A percentile compares a stretch with the other conserved stretches of the same genome.
Conservation (phyloP, 768 basidiomycete species). For the Suillus subaureus region DNA sequence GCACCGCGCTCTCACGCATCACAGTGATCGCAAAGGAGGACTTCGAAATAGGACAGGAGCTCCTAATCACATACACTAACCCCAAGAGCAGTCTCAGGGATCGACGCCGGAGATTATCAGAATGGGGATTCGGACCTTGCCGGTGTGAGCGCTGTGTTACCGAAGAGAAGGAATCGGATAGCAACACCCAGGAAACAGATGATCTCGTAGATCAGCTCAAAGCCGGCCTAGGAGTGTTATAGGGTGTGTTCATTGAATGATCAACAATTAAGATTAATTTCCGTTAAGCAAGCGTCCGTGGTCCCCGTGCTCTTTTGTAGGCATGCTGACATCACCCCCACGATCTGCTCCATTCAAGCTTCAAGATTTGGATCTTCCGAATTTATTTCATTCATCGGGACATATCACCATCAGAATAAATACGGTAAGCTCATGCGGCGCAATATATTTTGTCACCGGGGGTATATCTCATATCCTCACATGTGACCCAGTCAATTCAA, state of each 20-base stretch:
- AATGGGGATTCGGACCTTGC: conserved; percentile 80
- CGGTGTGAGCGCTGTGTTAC: conserved; percentile 64
- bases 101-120: conserved; percentile 56
- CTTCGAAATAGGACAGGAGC: conserved; percentile 73
- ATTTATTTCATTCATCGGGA: neutral
- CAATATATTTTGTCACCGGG: neutral
- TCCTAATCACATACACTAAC: conserved; percentile 79
- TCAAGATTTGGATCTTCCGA: conserved; percentile 3
- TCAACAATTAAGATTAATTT: neutral
- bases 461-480: neutral
- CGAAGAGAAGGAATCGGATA: conserved; percentile 44
- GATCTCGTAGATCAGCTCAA: conserved; percentile 64
- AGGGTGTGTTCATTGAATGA: conserved; percentile 1
- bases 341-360: neutral
- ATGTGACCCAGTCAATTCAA: neutral
- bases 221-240: conserved; percentile 60
- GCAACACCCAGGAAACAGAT: conserved; percentile 31
- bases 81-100: conserved; percentile 42
- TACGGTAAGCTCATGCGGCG: neutral
- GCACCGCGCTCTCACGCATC: conserved; percentile 71
- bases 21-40: conserved; percentile 67
- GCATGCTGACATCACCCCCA: neutral
- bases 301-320: neutral
- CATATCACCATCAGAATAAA: neutral
- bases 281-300: neutral